A percentile compares a stretch with the other conserved stretches of the same genome.
These are phyloP conservation scores for Tuber microsphaerosporum DNA, from an alignment of 495 filamentous ascomycete species.

Conservation along the genomic window DNA sequence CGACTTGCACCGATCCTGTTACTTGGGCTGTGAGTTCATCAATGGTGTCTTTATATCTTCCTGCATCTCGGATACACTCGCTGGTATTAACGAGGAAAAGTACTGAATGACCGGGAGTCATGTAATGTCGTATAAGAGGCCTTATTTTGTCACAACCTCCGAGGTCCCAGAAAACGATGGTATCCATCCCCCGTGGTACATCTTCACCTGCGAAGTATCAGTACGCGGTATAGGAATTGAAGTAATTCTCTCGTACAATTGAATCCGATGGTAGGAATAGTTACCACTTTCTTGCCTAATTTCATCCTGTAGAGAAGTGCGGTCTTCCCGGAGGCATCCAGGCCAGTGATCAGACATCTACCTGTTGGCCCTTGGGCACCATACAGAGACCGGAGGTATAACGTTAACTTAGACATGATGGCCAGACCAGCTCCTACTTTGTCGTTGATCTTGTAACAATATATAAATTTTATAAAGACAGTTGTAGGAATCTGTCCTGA, in stretches of 20 bases:
- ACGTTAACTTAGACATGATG: constrained; percentile 20
- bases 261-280: constrained; percentile 32
- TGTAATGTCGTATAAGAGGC: constrained; percentile 24
- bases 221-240: not conserved
- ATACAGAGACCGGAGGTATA: constrained; percentile 21
- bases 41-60: constrained; percentile 11
- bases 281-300: constrained; percentile 2
- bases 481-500: not conserved
- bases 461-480: not conserved
- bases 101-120: constrained; percentile 12
- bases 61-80: constrained; percentile 3
- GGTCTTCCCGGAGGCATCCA: constrained; percentile 18
- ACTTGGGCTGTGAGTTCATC: constrained; percentile 16
- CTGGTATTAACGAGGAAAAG: constrained; percentile 24
- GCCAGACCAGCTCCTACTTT: not conserved
- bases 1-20: not conserved
- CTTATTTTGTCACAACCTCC: constrained; percentile 30
- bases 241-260: constrained; percentile 11
- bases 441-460: not conserved
- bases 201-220: constrained; percentile 13
- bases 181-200: constrained; percentile 8
- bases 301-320: constrained; percentile 24
- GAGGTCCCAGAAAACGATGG: constrained; percentile 25
- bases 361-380: not conserved
- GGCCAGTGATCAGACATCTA: constrained; percentile 18